Base-by-base conservation (phyloP, 257 asterid species). In the Voacanga thouarsii region DNA sequence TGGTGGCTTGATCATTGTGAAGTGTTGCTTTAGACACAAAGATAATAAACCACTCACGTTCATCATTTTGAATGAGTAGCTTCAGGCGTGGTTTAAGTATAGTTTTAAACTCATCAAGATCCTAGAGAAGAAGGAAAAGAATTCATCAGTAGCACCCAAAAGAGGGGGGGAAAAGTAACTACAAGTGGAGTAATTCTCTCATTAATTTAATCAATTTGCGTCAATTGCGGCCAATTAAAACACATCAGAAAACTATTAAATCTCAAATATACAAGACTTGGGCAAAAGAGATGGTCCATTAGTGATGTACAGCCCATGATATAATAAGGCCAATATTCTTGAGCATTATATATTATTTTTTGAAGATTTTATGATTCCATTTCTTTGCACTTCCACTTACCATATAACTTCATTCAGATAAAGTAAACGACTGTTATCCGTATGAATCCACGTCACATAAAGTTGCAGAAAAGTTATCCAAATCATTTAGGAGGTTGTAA, bases 71-170 rank as follows among this genome's bases (percentile, higher is more conserved):
- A 87, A 96, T 92, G 69, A 96, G 93, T 78, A 92, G 89, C 84
- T 96, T 96, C 85, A 96, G 96, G 83, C 99, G 97, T 78, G 99
- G 99, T 85, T 93, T 96, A 76, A 96, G 94, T 78, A 96, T 96
- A 76, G 92, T 93, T 91, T 96, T 93, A 79, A 93, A 96, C 91
- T 93, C 98, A 51, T 96, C 99, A 83, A 93, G 97, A 89, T 96
- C 99, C 99, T 96, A 84, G 72, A 72, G 41, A 77, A 85, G 76
- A 75, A 12, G 57, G n/a, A 53, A 78, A 72, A 37, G 47, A 57
- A 64, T 70, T 73, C 66, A 53, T 76, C 80, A 77, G 41, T 59
- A 19, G 60, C 57, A 12, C 39, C 45, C 69, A 59, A 64, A 74
- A 26, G 28, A 73, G n/a, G n/a, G n/a, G n/a, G n/a, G n/a, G n/a